Evolutionary conservation across 2,329 filamentous ascomycete species (phyloP).

Genomic region (Fusarium sp.): DNA sequence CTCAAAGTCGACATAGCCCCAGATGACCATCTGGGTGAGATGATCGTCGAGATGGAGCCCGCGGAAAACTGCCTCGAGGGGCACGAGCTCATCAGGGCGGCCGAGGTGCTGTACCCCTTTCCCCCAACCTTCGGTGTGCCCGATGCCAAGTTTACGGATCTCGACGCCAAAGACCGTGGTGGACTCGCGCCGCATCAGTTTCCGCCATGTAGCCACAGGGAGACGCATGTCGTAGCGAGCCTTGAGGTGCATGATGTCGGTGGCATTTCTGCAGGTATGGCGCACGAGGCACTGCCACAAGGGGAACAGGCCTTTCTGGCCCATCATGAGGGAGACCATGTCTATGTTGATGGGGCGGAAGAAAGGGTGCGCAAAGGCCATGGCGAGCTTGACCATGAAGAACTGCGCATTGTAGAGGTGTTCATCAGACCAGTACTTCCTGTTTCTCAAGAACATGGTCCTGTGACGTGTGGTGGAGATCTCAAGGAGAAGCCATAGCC

Average conservation of each 20-base stretch:
- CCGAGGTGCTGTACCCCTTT: conserved; percentile 58
- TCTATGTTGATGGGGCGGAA: conserved; percentile 61
- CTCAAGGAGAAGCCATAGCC: conserved; percentile 81
- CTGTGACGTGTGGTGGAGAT: conserved; percentile 67
- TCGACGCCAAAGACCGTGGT: conserved; percentile 63
- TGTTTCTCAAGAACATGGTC: conserved; percentile 63
- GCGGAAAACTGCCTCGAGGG: conserved; percentile 65
- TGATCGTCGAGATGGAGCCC: conserved; percentile 64
- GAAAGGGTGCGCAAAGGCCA: conserved; percentile 74
- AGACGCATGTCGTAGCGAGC: conserved; percentile 66
- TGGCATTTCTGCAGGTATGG: conserved; percentile 59
- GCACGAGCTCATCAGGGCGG: conserved; percentile 68
- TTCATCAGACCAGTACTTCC: conserved; percentile 63
- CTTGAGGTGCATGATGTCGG: conserved; percentile 67
- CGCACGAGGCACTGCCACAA: conserved; percentile 70
- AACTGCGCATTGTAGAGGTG: conserved; percentile 71
- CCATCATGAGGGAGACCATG: conserved; percentile 68
- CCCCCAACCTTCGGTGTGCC: conserved; percentile 69
- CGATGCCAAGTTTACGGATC: conserved; percentile 61
- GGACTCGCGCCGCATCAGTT: conserved; percentile 26
- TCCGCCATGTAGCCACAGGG: conserved; percentile 46
- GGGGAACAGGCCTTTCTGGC: conserved; percentile 65
- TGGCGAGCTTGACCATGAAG: conserved; percentile 77
- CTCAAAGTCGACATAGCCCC: conserved; percentile 68
- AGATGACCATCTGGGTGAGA: conserved; percentile 68